phyloP scores from a whole-genome alignment of 768 basidiomycete species.

The Xerocomus spinulosus region DNA sequence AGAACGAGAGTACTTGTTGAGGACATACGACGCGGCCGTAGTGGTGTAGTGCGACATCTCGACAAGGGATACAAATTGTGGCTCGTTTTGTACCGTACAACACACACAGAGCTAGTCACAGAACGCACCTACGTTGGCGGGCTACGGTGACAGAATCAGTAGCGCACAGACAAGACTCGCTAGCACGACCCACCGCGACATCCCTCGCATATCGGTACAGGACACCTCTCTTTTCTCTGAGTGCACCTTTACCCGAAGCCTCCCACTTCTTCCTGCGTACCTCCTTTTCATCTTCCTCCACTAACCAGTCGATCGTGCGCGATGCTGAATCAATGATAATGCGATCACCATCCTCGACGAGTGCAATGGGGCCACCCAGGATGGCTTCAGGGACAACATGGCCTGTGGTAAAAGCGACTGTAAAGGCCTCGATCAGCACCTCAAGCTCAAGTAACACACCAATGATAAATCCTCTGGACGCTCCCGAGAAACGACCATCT shows the following conservation, averaged over 20 bases:
- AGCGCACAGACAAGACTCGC: background rate
- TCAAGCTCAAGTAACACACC: constrained; percentile 28
- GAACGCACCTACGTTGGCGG: constrained; percentile 78
- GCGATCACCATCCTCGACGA: constrained; percentile 77
- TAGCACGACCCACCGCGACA: constrained; percentile 66
- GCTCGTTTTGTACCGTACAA: too few species aligned
- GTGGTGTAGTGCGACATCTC: constrained; percentile 42
- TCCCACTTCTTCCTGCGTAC: constrained; percentile 65
- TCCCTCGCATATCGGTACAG: constrained; percentile 80
- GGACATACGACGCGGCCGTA: constrained; percentile 50
- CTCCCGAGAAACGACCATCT: constrained; percentile 87
- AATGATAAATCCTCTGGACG: constrained; percentile 63
- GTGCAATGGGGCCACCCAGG: constrained; percentile 82
- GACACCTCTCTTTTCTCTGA: constrained; percentile 71
- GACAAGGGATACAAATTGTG: too few species aligned
- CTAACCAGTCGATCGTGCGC: constrained; percentile 67
- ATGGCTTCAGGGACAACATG: constrained; percentile 64
- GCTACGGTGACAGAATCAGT: constrained; percentile 39
- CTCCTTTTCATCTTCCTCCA: constrained; percentile 61
- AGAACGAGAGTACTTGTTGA: constrained; percentile 66
- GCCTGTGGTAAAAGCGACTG: constrained; percentile 36
- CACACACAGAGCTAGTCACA: too few species aligned
- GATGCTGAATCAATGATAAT: constrained; percentile 69
- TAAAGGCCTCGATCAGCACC: constrained; percentile 34
- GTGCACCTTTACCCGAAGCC: constrained; percentile 53